Percentiles rank a stretch among this genome's conserved stretches.
These are phyloP conservation scores for Magnaporthiopsis poae DNA, from an alignment of 2,329 filamentous ascomycete species.

Conservation along the genomic window DNA sequence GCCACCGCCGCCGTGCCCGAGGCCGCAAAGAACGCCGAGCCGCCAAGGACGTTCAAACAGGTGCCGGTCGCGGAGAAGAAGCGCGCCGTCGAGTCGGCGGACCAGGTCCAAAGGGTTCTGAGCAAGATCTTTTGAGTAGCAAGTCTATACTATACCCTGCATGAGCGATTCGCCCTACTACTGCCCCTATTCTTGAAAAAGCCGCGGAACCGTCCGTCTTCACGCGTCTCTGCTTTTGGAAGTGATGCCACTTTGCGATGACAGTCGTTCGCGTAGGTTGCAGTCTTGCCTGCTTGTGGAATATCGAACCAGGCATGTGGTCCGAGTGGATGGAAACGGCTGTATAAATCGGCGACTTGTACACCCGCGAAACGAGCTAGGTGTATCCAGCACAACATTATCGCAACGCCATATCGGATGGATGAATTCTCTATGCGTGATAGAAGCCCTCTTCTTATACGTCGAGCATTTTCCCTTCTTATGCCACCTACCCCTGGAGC, in stretches of 20 bases:
- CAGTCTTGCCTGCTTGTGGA: too few relatives aligned
- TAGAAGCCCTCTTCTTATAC: too few relatives aligned
- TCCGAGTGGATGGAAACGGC: too few relatives aligned
- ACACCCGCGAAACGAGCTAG: too few relatives aligned
- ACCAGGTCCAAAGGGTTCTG: conserved; percentile 48
- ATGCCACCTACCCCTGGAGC: too few relatives aligned
- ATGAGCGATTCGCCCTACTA: background rate
- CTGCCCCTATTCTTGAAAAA: background rate
- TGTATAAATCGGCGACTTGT: too few relatives aligned
- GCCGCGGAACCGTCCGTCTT: background rate
- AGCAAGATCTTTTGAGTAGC: conserved; percentile 53
- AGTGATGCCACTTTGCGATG: background rate
- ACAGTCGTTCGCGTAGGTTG: too few relatives aligned
- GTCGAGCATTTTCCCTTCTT: too few relatives aligned
- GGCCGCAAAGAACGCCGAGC: conserved; percentile 16
- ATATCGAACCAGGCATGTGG: too few relatives aligned
- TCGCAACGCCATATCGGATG: too few relatives aligned
- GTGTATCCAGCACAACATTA: too few relatives aligned
- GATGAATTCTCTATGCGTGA: too few relatives aligned
- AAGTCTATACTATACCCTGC: background rate
- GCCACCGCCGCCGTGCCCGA: conserved; percentile 8
- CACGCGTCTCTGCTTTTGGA: background rate
- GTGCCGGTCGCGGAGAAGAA: conserved; percentile 46
- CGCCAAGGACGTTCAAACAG: conserved; percentile 54
- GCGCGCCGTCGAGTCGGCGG: conserved; percentile 37